Base-by-base conservation (phyloP, 768 basidiomycete species). In the Sarcomyxa edulis region DNA sequence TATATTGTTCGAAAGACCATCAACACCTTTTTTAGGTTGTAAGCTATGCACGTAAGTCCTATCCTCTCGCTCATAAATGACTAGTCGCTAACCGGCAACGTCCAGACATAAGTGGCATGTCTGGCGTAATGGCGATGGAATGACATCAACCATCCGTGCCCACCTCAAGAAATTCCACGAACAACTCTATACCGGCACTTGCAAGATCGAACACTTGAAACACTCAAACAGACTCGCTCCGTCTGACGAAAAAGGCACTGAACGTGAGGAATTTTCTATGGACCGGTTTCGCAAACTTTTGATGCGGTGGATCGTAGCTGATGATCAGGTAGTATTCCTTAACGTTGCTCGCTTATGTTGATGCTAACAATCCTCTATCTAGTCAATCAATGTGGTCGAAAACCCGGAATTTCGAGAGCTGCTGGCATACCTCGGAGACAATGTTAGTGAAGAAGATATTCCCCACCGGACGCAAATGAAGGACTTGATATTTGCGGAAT, bases 341-440 rank as follows among this genome's bases (percentile, higher is more conserved):
- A 16, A 9, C 27, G 19, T 42, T 32, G n/a, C n/a, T n/a, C n/a
- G n/a, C n/a, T n/a, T n/a, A n/a, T n/a, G n/a, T n/a, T n/a, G n/a
- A n/a, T n/a, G n/a, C n/a, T n/a, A n/a, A n/a, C n/a, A n/a, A n/a
- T n/a, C 11, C n/a, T n/a, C 7, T 29, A 22, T 32, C 7, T 30
- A 68, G 66, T 58, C 66, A 3, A 40, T 68, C 1, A 56, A 62
- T 53, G 51, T 70, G 30, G 50, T 69, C 7, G 65, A 69, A 14
- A 49, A 45, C 26, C 47, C 40, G 1, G 60, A 61, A 38, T 54
- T 70, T 23, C 49, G 60, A 0, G 52, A 58, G 0, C 51, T 65
- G 14, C 40, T 61, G 0, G 39, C 60, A 0, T 63, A 57, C 14
- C 48, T 57, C 4, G 31, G 37, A 2, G 38, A 54, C 3, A 38